Base-by-base conservation (phyloP, 441 rosid species). In the Breynia disticha region DNA sequence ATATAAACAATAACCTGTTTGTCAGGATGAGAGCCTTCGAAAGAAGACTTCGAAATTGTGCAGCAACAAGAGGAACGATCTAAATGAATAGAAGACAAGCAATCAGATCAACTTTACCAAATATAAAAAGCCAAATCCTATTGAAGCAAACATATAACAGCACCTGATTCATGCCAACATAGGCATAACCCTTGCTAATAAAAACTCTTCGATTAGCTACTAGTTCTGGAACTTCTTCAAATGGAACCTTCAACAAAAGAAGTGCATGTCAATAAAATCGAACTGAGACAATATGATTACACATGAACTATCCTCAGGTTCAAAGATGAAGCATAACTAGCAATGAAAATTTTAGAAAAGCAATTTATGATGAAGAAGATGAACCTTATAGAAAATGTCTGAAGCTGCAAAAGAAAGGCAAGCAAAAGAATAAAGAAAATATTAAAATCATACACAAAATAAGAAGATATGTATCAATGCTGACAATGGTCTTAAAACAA, bases 151-250 rank as follows among this genome's bases (percentile, higher is more conserved):
- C 17, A 32, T 16, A 11, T 18, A 32, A 51, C 16, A 10, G 28
- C 16, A 56, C 73, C 69, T 64, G 73, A 56, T 48, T 55, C 49
- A 45, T 45, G n/a, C 66, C 73, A 55, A 91, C 87, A 73, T 88
- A 91, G 19, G 95, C 96, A 79, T 67, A 37, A 19, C 96, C 96
- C 76, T 79, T 80, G 48, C 69, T 74, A 57, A 87, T 57, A 64
- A 72, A 83, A 21, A 86, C 96, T 60, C 77, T 74, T 19, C 95
- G 95, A 70, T 72, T 56, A 70, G 95, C 84, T 44, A 89, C 96
- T 68, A 89, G 96, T 66, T 86, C 96, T 19, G 99, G 90, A 64
- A 93, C 99, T 69, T 86, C 97, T 80, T 93, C 97, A 69, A 89
- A 93, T 19, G 96, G 96, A 19, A 86, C 96, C 99, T 89, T 76